Percentiles rank a stretch among this genome's conserved stretches.
Conservation (phyloP, 139 green algal genomes). For the Volvox reticuliferus region DNA sequence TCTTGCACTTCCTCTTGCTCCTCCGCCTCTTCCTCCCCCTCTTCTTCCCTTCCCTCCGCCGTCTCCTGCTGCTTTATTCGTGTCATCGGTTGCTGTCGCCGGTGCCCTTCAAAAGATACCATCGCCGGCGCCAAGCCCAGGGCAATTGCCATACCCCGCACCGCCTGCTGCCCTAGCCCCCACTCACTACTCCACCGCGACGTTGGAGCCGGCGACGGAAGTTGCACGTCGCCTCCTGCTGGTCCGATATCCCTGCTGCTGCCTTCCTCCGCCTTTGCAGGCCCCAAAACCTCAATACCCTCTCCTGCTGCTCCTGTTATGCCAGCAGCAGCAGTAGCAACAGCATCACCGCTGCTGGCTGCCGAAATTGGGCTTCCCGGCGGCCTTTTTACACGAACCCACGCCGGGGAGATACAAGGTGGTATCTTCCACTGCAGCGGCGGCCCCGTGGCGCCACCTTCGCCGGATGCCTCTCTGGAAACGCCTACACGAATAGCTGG, state of each 20-base stretch:
- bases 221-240: too few species aligned
- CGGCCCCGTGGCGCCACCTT: not conserved
- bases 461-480: not conserved
- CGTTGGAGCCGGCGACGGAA: too few species aligned
- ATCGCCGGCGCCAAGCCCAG: not conserved
- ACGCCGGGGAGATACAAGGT: not conserved
- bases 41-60: too few species aligned
- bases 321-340: too few species aligned
- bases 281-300: too few species aligned
- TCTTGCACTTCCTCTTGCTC: not conserved
- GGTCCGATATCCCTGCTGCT: not conserved
- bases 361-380: too few species aligned
- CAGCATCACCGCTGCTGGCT: too few species aligned
- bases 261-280: not conserved
- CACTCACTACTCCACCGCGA: not conserved
- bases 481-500: too few species aligned
- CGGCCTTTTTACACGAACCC: not conserved
- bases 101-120: too few species aligned
- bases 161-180: conserved; percentile 11
- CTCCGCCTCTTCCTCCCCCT: not conserved
- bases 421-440: not conserved
- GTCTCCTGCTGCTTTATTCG: too few species aligned
- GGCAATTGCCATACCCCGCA: conserved; percentile 1
- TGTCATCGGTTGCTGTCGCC: too few species aligned
- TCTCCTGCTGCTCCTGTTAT: not conserved